Base-by-base conservation (phyloP, 2,329 filamentous ascomycete genomes). In the Fusarium pseudograminearum region DNA sequence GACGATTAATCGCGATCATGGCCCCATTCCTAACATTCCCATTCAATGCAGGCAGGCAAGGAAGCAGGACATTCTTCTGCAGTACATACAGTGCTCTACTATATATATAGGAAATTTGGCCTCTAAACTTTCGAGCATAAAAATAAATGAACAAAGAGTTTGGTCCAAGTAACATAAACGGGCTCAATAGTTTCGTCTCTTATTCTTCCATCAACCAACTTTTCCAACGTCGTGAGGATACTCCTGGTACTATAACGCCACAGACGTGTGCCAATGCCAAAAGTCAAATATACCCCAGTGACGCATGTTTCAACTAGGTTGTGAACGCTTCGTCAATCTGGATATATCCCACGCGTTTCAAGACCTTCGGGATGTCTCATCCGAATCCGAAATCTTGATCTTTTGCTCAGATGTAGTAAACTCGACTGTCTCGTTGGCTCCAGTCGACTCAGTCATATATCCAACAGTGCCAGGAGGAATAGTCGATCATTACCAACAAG, bases 211-310 rank as follows among this genome's bases (percentile, higher is more conserved):
- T 40, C n/a, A 40, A 12, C n/a, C 36, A 40, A 40, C 36, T 40
- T 40, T 40, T 40, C n/a, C n/a, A 40, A 40, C 7, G 36, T n/a
- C n/a, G 36, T 38, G 36, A 38, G 18, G 18, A 11, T 20, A 7
- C 11, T 38, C n/a, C n/a, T 38, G 7, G 22, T 34, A n/a, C 46
- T 56, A 44, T 48, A 46, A 52, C 69, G 71, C 71, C 71, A 72
- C 71, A 69, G 51, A 61, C 44, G 60, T 64, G 47, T 65, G 44
- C 57, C 57, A 40, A 40, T 40, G 20, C 36, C 61, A 65, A 60
- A 30, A 55, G 12, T 38, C 50, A 28, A 20, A 41, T 22, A 41
- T 22, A 40, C n/a, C 28, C 48, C 24, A 18, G 30, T 48, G 30
- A 31, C 40, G 50, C 34, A 55, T 57, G 52, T 67, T 53, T 60